Evolutionary conservation across 176 grass and related monocot species (phyloP).

Genomic region (Typha latifolia): DNA sequence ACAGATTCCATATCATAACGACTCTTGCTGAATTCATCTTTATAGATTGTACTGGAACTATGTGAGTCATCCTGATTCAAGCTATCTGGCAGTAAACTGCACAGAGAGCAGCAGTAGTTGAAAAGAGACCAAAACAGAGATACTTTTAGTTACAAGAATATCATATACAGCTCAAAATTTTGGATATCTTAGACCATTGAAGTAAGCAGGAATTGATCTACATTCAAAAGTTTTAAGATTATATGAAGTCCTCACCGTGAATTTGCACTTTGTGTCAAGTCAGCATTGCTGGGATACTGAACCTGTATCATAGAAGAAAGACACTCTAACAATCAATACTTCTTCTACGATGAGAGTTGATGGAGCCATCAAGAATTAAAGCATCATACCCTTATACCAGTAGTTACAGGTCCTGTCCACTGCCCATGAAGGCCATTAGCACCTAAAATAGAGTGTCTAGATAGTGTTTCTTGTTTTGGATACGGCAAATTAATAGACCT

Average conservation of each 20-base stretch:
- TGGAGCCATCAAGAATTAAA: slow-evolving; percentile 21
- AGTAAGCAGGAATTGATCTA: neutral
- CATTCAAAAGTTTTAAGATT: slow-evolving; percentile 1
- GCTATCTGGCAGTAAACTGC: slow-evolving; percentile 42
- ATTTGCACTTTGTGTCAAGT: slow-evolving; percentile 57
- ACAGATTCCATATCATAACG: slow-evolving; percentile 78
- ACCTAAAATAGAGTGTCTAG: slow-evolving; percentile 97
- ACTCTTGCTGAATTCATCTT: slow-evolving; percentile 28
- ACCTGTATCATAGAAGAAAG: slow-evolving; percentile 60
- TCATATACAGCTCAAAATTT: neutral
- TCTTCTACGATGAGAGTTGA: neutral
- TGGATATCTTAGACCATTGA: neutral
- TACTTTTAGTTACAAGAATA: neutral
- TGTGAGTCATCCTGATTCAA: slow-evolving; percentile 47
- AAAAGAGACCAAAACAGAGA: neutral
- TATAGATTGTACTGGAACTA: slow-evolving; percentile 26
- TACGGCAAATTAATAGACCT: slow-evolving; percentile 63
- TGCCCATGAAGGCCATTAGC: slow-evolving; percentile 74
- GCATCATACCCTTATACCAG: slow-evolving; percentile 68
- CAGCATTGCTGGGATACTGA: slow-evolving; percentile 82
- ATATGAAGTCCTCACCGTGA: slow-evolving; percentile 41
- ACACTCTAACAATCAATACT: slow-evolving; percentile 17
- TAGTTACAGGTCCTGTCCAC: slow-evolving; percentile 45
- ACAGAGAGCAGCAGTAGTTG: slow-evolving; percentile 12
- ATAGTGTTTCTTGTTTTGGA: slow-evolving; percentile 96